Base-by-base conservation (phyloP, 495 filamentous ascomycete species). In the Penicillium lagena region DNA sequence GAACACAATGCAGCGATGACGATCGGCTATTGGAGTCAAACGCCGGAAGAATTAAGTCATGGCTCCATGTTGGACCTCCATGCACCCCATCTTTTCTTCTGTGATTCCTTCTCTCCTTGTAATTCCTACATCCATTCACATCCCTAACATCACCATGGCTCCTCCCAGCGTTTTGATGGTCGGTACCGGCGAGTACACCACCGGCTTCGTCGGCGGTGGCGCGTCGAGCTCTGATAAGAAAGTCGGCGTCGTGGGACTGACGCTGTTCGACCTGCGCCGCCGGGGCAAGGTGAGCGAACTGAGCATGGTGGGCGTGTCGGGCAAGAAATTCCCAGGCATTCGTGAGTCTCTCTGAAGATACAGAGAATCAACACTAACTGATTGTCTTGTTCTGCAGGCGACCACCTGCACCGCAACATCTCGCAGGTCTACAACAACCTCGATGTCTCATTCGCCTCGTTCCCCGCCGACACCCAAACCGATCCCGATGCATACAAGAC, bases 161-260 rank as follows among this genome's bases (percentile, higher is more conserved):
- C 85, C 87, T 58, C 79, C 90, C 35, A 87, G 84, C 63, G 87
- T 96, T 46, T 77, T 91, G 63, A 96, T 95, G 90, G 87, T 94
- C 31, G 87, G 88, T 22, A 90, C 87, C n/a, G 89, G 90, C 45
- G 90, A 96, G 70, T 96, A 96, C 77, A 96, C 90, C 49, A 95
- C 90, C 37, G 89, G 89, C 32, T 93, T 89, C 55, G 86, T 90
- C 50, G 87, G 85, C 37, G 81, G 79, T 52, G 83, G 80, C 37
- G 82, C 79, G 37, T 91, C 87, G 1, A 76, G 76, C 9, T 90
- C 86, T 29, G 89, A 95, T 75, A 95, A 95, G 72, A 94, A 94
- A 58, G 83, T 95, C 12, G 90, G 90, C 40, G 90, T 96, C 0
- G 90, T 96, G 7, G 90, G 87, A 1, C 67, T 96, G 51, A 89